A percentile compares a stretch with the other conserved stretches of the same genome.
These are phyloP conservation scores for Beauveria asiatica DNA, from an alignment of 2,329 filamentous ascomycete genomes.

Conservation along the genomic window DNA sequence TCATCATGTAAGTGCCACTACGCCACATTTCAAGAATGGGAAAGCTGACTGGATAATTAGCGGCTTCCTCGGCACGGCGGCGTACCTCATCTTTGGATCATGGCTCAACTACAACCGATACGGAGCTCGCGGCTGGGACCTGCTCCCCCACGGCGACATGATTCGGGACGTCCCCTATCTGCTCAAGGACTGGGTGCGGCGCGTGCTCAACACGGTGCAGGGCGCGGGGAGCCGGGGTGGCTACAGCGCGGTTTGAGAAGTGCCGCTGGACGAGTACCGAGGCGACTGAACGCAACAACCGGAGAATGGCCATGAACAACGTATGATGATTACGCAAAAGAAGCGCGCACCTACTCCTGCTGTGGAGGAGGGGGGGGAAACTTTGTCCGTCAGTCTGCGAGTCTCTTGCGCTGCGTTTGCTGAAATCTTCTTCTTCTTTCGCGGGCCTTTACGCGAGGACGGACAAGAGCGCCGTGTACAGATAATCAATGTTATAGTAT, in stretches of 20 bases:
- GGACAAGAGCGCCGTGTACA: neutral
- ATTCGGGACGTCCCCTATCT: slow-evolving; percentile 90
- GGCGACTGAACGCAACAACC: neutral
- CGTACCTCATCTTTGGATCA: slow-evolving; percentile 94
- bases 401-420: neutral
- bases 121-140: slow-evolving; percentile 88
- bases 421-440: neutral
- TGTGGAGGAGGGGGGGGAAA: neutral
- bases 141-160: slow-evolving; percentile 85
- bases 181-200: slow-evolving; percentile 76
- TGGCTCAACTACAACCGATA: slow-evolving; percentile 99
- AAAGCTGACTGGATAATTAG: slow-evolving; percentile 36
- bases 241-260: slow-evolving; percentile 76
- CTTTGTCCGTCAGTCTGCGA: neutral
- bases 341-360: neutral
- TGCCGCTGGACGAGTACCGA: slow-evolving; percentile 6
- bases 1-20: slow-evolving; percentile 68
- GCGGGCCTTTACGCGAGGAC: neutral
- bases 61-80: slow-evolving; percentile 71
- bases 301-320: neutral
- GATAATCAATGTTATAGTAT: slow-evolving; percentile 1
- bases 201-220: slow-evolving; percentile 75
- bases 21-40: too few species aligned
- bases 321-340: neutral
- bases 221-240: slow-evolving; percentile 78